Base-by-base conservation (phyloP, 306 rosid genomes). In the Adenanthera pavonina region DNA sequence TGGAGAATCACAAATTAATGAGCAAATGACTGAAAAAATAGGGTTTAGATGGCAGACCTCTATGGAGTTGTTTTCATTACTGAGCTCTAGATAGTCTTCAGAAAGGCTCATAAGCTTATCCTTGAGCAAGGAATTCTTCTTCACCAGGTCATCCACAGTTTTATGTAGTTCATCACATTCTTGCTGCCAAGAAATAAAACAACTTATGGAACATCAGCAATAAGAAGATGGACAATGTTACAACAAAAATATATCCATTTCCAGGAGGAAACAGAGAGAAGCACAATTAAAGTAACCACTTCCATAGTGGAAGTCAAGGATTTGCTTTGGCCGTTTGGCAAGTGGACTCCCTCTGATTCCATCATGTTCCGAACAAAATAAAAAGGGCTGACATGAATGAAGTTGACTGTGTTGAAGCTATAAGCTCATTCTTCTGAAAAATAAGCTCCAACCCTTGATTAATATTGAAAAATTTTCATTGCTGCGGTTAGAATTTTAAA, bases 41-140 rank as follows among this genome's bases (percentile, higher is more conserved):
- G 74, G 76, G 59, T 56, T 69, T 52, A 64, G 72, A 81, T 80
- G 85, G 69, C 83, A n/a, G 5, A 89, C 92, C 88, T 77, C 14
- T 33, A 87, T 30, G 79, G 77, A 64, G 36, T 76, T 17, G 49
- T 84, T 87, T 70, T 86, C 88, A 3, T 80, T 17, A 49, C 0
- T 15, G 17, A 89, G 43, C 41, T 78, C 36, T 62, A 2, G 60
- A 84, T 76, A 87, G 35, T 87, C 56, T 66, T 73, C 77, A 56
- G 85, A 75, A 86, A 81, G 65, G 79, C 66, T 36, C 41, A 40
- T 5, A 64, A 89, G 57, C 52, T 69, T 25, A 3, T 79, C 15
- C 71, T 15, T 78, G 64, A 84, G 86, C 46, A 14, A 25, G 6
- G 76, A 48, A 47, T 40, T 43, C 51, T 89, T 64, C 0, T 0